Percentiles rank a stretch among this genome's conserved stretches.
phyloP scores from a whole-genome alignment of 257 asterid genomes.

The Anisodus tanguticus region DNA sequence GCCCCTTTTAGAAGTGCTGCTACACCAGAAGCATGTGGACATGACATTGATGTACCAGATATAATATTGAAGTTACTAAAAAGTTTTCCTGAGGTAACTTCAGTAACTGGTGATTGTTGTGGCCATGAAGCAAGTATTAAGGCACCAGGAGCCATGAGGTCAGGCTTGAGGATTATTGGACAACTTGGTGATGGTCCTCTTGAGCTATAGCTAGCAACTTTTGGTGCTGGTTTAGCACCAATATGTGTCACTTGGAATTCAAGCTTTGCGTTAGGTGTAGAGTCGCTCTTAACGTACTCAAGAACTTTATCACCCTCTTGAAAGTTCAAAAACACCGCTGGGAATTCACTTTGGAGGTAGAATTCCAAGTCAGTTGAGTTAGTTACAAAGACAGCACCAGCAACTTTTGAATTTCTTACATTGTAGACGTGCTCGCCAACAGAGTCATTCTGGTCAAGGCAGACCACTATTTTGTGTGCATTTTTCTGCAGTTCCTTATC shows the following conservation, averaged over 20 bases:
- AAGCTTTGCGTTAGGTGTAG: slow-evolving; percentile 51
- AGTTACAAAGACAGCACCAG: slow-evolving; percentile 62
- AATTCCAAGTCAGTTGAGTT: slow-evolving; percentile 46
- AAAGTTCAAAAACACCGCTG: slow-evolving; percentile 49
- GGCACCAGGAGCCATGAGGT: slow-evolving; percentile 69
- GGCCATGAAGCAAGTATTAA: slow-evolving; percentile 74
- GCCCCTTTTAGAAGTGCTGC: slow-evolving; percentile 65
- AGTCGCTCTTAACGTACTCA: slow-evolving; percentile 42
- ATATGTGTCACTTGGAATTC: slow-evolving; percentile 49
- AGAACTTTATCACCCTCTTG: slow-evolving; percentile 52
- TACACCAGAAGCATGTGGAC: slow-evolving; percentile 74
- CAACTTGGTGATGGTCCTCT: slow-evolving; percentile 80
- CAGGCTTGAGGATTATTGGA: slow-evolving; percentile 69
- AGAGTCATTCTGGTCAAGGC: slow-evolving; percentile 50
- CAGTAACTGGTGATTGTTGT: slow-evolving; percentile 31
- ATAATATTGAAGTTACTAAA: slow-evolving; percentile 57
- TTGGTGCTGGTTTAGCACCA: slow-evolving; percentile 63
- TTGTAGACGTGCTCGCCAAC: slow-evolving; percentile 47
- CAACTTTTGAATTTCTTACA: slow-evolving; percentile 37
- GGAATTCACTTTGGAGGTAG: slow-evolving; percentile 45
- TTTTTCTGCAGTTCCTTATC: slow-evolving; percentile 35
- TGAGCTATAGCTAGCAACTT: slow-evolving; percentile 69
- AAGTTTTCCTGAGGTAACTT: slow-evolving; percentile 40
- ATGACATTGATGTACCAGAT: slow-evolving; percentile 84
- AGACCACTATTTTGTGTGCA: slow-evolving; percentile 47